phyloP scores from a whole-genome alignment of 768 basidiomycete species.

The Panellus pusillus region DNA sequence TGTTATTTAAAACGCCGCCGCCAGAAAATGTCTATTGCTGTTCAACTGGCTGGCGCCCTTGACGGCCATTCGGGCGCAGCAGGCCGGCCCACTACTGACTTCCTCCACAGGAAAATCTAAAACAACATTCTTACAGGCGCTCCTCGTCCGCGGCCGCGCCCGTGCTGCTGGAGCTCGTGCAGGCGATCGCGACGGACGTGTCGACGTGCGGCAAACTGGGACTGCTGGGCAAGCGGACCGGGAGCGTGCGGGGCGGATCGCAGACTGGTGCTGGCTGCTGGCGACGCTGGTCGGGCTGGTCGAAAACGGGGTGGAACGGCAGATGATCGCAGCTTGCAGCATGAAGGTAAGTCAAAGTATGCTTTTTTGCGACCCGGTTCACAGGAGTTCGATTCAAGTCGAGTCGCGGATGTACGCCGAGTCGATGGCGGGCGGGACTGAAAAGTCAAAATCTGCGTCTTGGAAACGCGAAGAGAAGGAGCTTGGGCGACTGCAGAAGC shows the following conservation, averaged over 20 bases:
- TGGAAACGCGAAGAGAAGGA: conserved; percentile 70
- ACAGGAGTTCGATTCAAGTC: conserved; percentile 40
- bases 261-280: conserved; percentile 87
- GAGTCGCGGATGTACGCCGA: conserved; percentile 72
- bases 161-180: conserved; percentile 74
- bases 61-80: conserved; percentile 68
- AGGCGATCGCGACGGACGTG: conserved; percentile 76
- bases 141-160: conserved; percentile 83
- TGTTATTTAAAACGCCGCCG: conserved; percentile 6
- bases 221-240: conserved; percentile 61
- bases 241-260: conserved; percentile 72
- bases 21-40: conserved; percentile 75
- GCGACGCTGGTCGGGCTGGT: conserved; percentile 78
- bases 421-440: conserved; percentile 68
- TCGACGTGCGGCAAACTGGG: conserved; percentile 74
- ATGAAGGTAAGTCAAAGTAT: conserved; percentile 50
- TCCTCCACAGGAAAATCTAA: conserved; percentile 37
- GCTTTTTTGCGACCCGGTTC: not conserved
- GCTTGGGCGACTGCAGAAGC: conserved; percentile 61
- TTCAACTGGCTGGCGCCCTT: conserved; percentile 86
- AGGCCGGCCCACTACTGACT: conserved; percentile 62
- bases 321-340: conserved; percentile 64
- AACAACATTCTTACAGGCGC: conserved; percentile 69
- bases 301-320: conserved; percentile 79
- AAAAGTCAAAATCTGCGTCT: conserved; percentile 62